These are phyloP conservation scores for Clitopilus passeckerianus DNA, from an alignment of 768 basidiomycete species.

Conservation along the genomic window DNA sequence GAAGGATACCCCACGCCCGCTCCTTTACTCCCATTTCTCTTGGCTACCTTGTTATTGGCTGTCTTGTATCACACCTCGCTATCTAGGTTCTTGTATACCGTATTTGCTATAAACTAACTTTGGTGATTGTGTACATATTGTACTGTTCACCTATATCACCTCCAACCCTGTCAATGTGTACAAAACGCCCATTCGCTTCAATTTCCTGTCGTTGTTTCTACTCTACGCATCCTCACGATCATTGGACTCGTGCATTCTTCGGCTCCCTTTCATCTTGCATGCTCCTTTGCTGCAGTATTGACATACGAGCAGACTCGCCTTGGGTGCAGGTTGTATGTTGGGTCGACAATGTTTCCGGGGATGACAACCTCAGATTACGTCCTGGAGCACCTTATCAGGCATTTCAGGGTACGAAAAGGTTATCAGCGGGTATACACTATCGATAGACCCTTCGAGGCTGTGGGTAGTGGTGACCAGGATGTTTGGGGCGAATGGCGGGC, in stretches of 20 bases:
- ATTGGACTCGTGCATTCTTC: too few species aligned
- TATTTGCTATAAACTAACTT: neutral
- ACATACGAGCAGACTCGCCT: too few species aligned
- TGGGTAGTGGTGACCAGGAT: neutral
- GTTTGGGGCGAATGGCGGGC: neutral
- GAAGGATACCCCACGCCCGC: constrained; percentile 10
- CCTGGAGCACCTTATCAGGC: too few species aligned
- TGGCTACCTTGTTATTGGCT: neutral
- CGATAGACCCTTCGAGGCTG: neutral
- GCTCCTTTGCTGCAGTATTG: neutral
- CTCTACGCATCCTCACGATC: neutral
- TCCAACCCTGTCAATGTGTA: neutral
- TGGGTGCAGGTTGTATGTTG: too few species aligned
- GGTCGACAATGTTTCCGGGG: too few species aligned
- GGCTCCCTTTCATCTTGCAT: neutral
- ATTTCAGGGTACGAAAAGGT: too few species aligned
- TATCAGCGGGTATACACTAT: too few species aligned
- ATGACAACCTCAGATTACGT: too few species aligned
- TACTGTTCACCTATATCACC: neutral
- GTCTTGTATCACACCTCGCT: neutral
- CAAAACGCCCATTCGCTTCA: neutral
- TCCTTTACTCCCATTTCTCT: constrained; percentile 2
- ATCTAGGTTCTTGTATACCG: neutral
- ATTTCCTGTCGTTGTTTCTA: neutral
- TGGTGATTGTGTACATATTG: neutral